A percentile compares a stretch with the other conserved stretches of the same genome.
These are phyloP conservation scores for Leccinum disarticulatum DNA, from an alignment of 768 basidiomycete genomes.

Conservation along the genomic window DNA sequence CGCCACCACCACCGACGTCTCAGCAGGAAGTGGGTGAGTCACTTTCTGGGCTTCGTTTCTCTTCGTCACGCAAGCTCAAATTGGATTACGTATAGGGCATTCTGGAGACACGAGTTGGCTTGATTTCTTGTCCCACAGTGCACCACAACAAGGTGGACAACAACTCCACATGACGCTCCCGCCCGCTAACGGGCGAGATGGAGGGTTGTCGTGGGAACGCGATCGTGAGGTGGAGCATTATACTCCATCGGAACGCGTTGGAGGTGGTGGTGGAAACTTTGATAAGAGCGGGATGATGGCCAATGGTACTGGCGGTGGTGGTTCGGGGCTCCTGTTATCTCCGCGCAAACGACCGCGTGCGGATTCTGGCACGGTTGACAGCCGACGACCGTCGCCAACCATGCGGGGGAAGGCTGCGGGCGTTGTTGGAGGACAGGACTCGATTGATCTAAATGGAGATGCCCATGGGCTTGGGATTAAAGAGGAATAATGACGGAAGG, in stretches of 20 bases:
- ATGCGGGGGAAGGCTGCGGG: conserved; percentile 11
- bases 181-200: conserved; percentile 24
- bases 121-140: conserved; percentile 32
- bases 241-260: conserved; percentile 28
- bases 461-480: conserved; percentile 23
- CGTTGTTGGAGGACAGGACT: conserved; percentile 13
- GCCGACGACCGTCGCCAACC: conserved; percentile 22
- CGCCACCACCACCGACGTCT: conserved; percentile 12
- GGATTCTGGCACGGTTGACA: conserved; percentile 19
- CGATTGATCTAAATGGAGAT: conserved; percentile 17
- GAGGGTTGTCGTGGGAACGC: conserved; percentile 31
- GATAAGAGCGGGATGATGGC: not conserved
- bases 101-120: conserved; percentile 34
- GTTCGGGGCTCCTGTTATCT: conserved; percentile 21
- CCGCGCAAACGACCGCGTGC: conserved; percentile 32
- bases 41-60: not conserved
- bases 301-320: not conserved
- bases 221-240: conserved; percentile 32
- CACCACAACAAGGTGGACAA: conserved; percentile 25
- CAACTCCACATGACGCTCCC: conserved; percentile 33
- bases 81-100: conserved; percentile 15
- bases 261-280: conserved; percentile 10
- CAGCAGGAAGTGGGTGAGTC: conserved; percentile 29
- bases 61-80: conserved; percentile 2
- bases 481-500: conserved; percentile 23